Percentiles rank a stretch among this genome's conserved stretches.
These are phyloP conservation scores for Nephromyces sp. DNA, from an alignment of 169 alveolate genomes.

Conservation along the genomic window DNA sequence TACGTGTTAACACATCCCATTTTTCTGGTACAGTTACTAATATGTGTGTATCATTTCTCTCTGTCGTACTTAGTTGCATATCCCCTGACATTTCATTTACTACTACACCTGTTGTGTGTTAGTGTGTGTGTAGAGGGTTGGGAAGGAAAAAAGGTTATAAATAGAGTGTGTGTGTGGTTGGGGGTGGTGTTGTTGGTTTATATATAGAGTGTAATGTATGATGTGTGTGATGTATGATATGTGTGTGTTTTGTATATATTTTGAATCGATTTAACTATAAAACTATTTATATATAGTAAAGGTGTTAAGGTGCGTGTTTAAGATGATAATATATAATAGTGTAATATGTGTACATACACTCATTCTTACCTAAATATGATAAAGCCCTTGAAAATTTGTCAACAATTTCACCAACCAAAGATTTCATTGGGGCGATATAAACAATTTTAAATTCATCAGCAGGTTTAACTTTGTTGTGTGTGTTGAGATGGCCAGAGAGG, in stretches of 20 bases:
- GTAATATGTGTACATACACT: not conserved
- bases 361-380: not conserved
- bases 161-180: no score
- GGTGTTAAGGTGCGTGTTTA: no score
- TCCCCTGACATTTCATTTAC: constrained; percentile 25
- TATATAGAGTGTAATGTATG: no score
- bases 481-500: constrained; percentile 46
- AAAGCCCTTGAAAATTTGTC: constrained; percentile 3
- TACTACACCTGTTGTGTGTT: not conserved
- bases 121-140: no score
- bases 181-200: no score
- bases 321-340: no score
- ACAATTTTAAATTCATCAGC: constrained; percentile 55
- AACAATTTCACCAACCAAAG: constrained; percentile 53
- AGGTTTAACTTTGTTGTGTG: constrained; percentile 6
- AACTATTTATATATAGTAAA: no score
- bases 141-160: no score
- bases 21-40: constrained; percentile 99
- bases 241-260: no score
- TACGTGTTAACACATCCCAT: constrained; percentile 98
- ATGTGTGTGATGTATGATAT: no score
- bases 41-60: constrained; percentile 88
- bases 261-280: no score
- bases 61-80: constrained; percentile 55
- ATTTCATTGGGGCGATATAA: constrained; percentile 99